These are phyloP conservation scores for Austroboletus niveus DNA, from an alignment of 1,284 basidiomycete species.

Conservation along the genomic window DNA sequence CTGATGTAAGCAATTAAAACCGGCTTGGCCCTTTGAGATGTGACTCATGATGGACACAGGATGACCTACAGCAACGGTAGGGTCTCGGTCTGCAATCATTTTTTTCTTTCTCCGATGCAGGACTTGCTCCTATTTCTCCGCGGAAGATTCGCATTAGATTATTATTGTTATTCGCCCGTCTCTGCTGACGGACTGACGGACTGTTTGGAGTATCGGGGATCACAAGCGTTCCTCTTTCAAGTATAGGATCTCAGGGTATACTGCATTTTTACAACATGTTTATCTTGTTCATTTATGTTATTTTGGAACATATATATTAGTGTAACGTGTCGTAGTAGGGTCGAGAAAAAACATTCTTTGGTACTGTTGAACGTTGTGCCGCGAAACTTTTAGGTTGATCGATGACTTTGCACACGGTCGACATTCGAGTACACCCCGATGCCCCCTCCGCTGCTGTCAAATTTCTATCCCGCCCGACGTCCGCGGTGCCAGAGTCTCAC, in stretches of 20 bases:
- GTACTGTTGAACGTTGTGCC: too few relatives aligned
- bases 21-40: not conserved
- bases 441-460: constrained; percentile 33
- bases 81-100: not conserved
- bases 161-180: constrained; percentile 30
- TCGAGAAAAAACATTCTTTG: not conserved
- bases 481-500: constrained; percentile 6
- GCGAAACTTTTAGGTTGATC: too few relatives aligned
- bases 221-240: constrained; percentile 25
- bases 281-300: constrained; percentile 40
- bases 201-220: constrained; percentile 34
- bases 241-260: constrained; percentile 33
- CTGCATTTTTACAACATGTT: constrained; percentile 36
- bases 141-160: constrained; percentile 30
- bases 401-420: constrained; percentile 6
- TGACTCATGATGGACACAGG: not conserved
- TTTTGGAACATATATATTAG: constrained; percentile 36
- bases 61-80: not conserved
- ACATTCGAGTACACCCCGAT: constrained; percentile 38
- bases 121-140: constrained; percentile 9
- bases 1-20: constrained; percentile 15
- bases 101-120: constrained; percentile 2
- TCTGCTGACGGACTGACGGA: constrained; percentile 29
- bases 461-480: constrained; percentile 19
- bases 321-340: constrained; percentile 28